These are phyloP conservation scores for Fusarium solani-melongenae DNA, from an alignment of 2,329 filamentous ascomycete genomes.

Conservation along the genomic window DNA sequence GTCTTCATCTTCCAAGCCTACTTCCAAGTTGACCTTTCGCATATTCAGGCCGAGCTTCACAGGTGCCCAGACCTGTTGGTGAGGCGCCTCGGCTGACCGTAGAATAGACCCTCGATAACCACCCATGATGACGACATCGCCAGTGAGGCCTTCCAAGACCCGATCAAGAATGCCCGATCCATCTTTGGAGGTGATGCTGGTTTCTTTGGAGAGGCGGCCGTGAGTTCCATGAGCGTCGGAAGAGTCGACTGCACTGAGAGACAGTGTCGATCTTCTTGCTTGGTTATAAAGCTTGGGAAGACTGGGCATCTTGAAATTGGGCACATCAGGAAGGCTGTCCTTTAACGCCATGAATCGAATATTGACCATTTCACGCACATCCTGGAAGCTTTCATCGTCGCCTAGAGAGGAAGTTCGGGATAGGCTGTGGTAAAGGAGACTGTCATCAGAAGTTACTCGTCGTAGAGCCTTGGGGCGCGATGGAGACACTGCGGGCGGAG, in stretches of 20 bases:
- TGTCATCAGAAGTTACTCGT: conserved; percentile 70
- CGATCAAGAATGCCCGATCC: conserved; percentile 58
- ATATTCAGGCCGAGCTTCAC: conserved; percentile 93
- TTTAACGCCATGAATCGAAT: conserved; percentile 89
- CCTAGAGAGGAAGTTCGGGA: conserved; percentile 86
- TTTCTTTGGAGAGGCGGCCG: conserved; percentile 36
- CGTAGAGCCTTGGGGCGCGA: conserved; percentile 44
- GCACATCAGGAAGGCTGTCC: conserved; percentile 84
- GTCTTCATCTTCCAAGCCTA: conserved; percentile 83
- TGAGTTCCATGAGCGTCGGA: conserved; percentile 41
- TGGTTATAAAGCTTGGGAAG: conserved; percentile 63
- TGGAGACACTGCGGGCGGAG: conserved; percentile 19
- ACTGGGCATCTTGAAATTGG: conserved; percentile 78
- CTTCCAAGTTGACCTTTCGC: conserved; percentile 89
- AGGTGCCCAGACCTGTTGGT: conserved; percentile 93
- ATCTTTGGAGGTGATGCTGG: conserved; percentile 25
- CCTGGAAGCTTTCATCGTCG: conserved; percentile 82
- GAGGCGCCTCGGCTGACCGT: conserved; percentile 81
- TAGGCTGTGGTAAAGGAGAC: conserved; percentile 78
- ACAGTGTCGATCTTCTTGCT: conserved; percentile 46
- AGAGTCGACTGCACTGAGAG: conserved; percentile 46
- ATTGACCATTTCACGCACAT: conserved; percentile 87
- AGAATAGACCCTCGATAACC: conserved; percentile 93
- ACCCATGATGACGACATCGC: conserved; percentile 88
- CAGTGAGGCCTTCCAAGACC: conserved; percentile 75